These are phyloP conservation scores for Cladophialophora chaetospira DNA, from an alignment of 2,329 filamentous ascomycete species.

Conservation along the genomic window DNA sequence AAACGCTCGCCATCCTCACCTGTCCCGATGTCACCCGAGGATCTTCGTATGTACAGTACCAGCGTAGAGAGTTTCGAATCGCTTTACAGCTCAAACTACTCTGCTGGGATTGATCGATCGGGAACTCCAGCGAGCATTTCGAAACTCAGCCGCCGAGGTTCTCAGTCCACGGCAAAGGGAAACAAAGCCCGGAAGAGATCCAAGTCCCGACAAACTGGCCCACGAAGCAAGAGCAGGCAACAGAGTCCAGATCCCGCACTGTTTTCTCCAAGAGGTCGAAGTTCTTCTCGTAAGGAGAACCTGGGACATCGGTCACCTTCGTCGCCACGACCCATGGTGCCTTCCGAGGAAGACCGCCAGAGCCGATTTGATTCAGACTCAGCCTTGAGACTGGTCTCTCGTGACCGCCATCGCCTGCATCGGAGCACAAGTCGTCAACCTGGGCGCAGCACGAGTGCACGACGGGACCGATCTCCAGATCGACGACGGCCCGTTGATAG, in stretches of 20 bases:
- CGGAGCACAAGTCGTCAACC: conserved; percentile 49
- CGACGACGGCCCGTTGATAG: conserved; percentile 39
- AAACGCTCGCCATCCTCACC: conserved; percentile 92
- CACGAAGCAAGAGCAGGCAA: conserved; percentile 40
- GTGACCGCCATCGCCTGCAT: conserved; percentile 49
- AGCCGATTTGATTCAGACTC: conserved; percentile 67
- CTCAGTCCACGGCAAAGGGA: conserved; percentile 27
- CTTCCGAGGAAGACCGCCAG: conserved; percentile 55
- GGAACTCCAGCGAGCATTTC: conserved; percentile 22
- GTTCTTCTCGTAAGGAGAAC: conserved; percentile 60
- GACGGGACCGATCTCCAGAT: conserved; percentile 51
- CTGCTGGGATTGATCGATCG: conserved; percentile 37
- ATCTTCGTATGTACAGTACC: conserved; percentile 56
- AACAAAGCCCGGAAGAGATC: conserved; percentile 41
- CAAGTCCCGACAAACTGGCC: conserved; percentile 36
- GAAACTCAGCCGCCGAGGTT: conserved; percentile 22
- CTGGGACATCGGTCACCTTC: conserved; percentile 71
- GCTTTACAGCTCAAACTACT: conserved; percentile 46
- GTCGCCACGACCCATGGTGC: conserved; percentile 75
- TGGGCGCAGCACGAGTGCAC: conserved; percentile 47
- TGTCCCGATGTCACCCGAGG: conserved; percentile 90
- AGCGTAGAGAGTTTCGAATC: conserved; percentile 52
- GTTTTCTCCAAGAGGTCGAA: conserved; percentile 57
- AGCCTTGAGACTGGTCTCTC: conserved; percentile 46
- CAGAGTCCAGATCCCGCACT: conserved; percentile 41